A percentile compares a stretch with the other conserved stretches of the same genome.
Evolutionary conservation across 1,139 yeast genomes (phyloP).

Genomic region (Komagataea norvegica): DNA sequence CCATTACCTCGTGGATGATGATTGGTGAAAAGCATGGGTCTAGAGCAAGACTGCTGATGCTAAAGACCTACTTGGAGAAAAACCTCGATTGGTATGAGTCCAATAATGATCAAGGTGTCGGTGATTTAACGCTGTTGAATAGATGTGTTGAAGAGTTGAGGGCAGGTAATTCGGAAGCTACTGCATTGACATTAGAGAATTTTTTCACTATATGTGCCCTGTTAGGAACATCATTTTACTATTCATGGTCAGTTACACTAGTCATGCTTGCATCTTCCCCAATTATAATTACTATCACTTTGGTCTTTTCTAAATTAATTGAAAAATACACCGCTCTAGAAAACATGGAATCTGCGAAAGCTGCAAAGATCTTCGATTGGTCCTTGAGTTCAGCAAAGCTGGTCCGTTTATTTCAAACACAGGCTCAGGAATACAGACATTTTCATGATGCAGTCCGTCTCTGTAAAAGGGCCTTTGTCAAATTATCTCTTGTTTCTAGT

Average conservation of each 20-base stretch:
- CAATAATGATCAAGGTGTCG: constrained; percentile 45
- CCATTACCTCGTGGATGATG: constrained; percentile 58
- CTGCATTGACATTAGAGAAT: constrained; percentile 54
- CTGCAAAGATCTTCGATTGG: constrained; percentile 70
- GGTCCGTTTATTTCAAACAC: constrained; percentile 60
- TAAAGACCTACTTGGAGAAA: constrained; percentile 35
- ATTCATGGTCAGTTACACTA: constrained; percentile 81
- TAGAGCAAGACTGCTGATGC: constrained; percentile 47
- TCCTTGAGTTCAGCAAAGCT: constrained; percentile 53
- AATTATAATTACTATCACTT: constrained; percentile 47
- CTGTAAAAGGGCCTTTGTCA: constrained; percentile 47
- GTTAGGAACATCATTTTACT: constrained; percentile 62
- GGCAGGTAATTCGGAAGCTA: constrained; percentile 61
- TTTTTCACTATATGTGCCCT: constrained; percentile 50
- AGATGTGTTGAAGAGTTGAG: constrained; percentile 78
- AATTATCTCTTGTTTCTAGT: constrained; percentile 45
- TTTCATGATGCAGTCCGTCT: constrained; percentile 37
- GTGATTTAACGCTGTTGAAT: constrained; percentile 60
- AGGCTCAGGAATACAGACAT: constrained; percentile 43
- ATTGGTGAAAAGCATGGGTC: constrained; percentile 70
- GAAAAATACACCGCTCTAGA: constrained; percentile 50
- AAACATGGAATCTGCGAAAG: constrained; percentile 49
- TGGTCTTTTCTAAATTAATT: constrained; percentile 48
- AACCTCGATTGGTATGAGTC: constrained; percentile 58
- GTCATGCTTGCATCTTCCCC: constrained; percentile 73